These are phyloP conservation scores for Spergularia marina DNA, from an alignment of 148 eudicot species.

Conservation along the genomic window DNA sequence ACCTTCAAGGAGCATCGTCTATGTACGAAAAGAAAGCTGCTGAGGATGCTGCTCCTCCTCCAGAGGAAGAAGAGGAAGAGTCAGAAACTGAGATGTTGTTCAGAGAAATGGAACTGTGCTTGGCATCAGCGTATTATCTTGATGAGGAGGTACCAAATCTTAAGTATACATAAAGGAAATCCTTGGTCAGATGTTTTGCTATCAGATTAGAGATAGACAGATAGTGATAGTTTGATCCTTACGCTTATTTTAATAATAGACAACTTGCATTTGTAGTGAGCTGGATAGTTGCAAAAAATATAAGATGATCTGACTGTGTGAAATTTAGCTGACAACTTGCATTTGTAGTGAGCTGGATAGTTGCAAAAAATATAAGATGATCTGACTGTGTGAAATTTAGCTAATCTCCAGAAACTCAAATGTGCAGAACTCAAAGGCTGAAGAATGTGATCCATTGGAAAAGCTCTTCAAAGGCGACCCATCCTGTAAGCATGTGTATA, in stretches of 20 bases:
- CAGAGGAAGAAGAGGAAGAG: constrained; percentile 32
- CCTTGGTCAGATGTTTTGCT: too few species aligned
- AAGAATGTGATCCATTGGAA: constrained; percentile 21
- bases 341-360: not conserved
- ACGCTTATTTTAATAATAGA: too few species aligned
- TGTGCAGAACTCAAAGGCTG: constrained; percentile 45
- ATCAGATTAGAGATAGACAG: too few species aligned
- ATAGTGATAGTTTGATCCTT: too few species aligned
- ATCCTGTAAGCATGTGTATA: constrained; percentile 69
- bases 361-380: not conserved
- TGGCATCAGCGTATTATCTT: constrained; percentile 67
- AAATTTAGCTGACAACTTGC: too few species aligned
- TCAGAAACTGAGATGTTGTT: constrained; percentile 80
- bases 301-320: too few species aligned
- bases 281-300: not conserved
- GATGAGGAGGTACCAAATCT: constrained; percentile 52
- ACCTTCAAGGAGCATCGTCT: constrained; percentile 42
- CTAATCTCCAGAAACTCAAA: not conserved
- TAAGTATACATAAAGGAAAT: not conserved
- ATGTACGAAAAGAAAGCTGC: constrained; percentile 37
- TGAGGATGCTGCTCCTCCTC: constrained; percentile 33
- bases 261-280: not conserved
- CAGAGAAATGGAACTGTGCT: constrained; percentile 81
- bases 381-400: not conserved
- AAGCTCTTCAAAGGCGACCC: constrained; percentile 26